Base-by-base conservation (phyloP, 768 basidiomycete genomes). In the Pisolithus microcarpus region DNA sequence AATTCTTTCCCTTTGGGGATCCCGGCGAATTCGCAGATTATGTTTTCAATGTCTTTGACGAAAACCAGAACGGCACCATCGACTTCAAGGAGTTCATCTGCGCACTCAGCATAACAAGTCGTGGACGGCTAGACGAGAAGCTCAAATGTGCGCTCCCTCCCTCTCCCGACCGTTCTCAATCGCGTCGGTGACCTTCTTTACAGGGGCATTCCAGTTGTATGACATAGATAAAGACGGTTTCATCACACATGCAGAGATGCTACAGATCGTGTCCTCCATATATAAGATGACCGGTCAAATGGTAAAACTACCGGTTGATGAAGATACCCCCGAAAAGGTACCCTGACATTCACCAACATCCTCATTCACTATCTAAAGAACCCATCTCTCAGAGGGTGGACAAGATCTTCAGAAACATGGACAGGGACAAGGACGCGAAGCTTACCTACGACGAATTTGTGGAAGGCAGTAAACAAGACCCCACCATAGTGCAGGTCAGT, bases 281-380 rank as follows among this genome's bases (percentile, higher is more conserved):
- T 99, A 98, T 78, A 97, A 95, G 80, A 98, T 99, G 96, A 98
- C 96, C 4, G 96, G 96, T 18, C 85, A 94, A 69, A 97, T 98
- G 94, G 95, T 98, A 56, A 94, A 93, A 67, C 81, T 98, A 19
- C 94, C 96, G n/a, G 75, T 85, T 38, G 96, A 98, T 65, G 96
- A 99, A 70, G 94, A 98, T 72, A 99, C 96, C n/a, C 95, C 96
- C 1, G 93, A 98, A 70, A 99, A 98, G 89, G 94, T 83, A 60
- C 48, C 69, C 37, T 48, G 34, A 15, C 24, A 43, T 52, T 50
- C 48, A 36, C 21, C 47, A 28, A 40, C 49, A 50, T 51, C 44
- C 31, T 46, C 49, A 42, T 21, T 39, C 46, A 48, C 36, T 46
- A 45, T 34, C 55, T 61, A 43, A 63, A 36, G 47, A 58, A 7